These are phyloP conservation scores for Monilinia fructicola DNA, from an alignment of 2,329 filamentous ascomycete species.

Conservation along the genomic window DNA sequence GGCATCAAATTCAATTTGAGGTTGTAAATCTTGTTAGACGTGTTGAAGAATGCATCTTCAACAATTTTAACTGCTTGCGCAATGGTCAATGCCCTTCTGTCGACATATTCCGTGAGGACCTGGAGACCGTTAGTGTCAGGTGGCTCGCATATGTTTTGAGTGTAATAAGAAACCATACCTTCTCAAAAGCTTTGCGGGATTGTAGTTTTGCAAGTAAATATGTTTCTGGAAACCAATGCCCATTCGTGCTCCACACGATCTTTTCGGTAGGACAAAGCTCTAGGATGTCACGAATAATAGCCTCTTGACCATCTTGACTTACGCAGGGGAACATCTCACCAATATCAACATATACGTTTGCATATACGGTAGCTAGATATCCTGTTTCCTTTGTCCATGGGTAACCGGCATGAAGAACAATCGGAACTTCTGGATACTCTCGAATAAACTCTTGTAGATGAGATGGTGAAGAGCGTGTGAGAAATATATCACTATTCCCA, in stretches of 20 bases:
- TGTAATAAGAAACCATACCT: constrained; percentile 47
- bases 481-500: constrained; percentile 74
- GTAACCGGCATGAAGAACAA: constrained; percentile 79
- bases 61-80: constrained; percentile 63
- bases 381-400: constrained; percentile 77
- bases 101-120: constrained; percentile 66
- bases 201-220: constrained; percentile 72
- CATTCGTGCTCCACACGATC: constrained; percentile 78
- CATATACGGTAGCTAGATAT: constrained; percentile 74
- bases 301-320: constrained; percentile 72
- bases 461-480: constrained; percentile 70
- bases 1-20: constrained; percentile 50
- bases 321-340: constrained; percentile 80
- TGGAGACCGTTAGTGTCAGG: constrained; percentile 39
- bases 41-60: constrained; percentile 70
- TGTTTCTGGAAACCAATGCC: constrained; percentile 76
- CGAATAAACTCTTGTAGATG: constrained; percentile 73
- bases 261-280: constrained; percentile 75
- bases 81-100: constrained; percentile 60
- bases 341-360: constrained; percentile 79
- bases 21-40: constrained; percentile 72
- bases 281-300: constrained; percentile 67
- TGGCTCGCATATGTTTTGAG: not conserved
- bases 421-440: constrained; percentile 65
- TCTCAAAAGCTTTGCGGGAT: constrained; percentile 67